Conservation (phyloP, 345 rosid species). For the Eucalyptus tenuipes region DNA sequence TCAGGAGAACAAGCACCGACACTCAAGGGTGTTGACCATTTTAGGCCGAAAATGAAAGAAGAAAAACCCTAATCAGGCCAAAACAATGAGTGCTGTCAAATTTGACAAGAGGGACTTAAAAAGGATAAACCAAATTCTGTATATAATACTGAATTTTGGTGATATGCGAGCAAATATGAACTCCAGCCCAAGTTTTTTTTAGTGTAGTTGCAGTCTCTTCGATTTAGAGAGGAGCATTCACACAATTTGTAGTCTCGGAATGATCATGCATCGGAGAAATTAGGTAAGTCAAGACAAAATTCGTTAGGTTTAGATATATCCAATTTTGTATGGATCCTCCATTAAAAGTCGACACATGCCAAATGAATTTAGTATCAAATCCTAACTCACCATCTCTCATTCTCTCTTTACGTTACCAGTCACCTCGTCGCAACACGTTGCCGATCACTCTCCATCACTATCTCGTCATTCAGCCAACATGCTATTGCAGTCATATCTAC, state of each 20-base stretch:
- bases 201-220: neutral
- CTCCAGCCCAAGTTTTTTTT: neutral
- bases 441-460: neutral
- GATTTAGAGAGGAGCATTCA: neutral
- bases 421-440: neutral
- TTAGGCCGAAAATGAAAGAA: neutral
- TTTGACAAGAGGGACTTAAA: neutral
- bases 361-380: neutral
- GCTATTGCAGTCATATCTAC: neutral
- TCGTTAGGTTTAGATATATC: neutral
- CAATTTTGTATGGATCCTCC: neutral
- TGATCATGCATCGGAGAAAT: neutral
- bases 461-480: neutral
- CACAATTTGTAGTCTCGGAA: neutral
- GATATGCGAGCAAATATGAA: neutral
- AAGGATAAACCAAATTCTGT: neutral
- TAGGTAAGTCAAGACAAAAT: neutral
- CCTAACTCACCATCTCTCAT: neutral
- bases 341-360: neutral
- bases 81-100: neutral
- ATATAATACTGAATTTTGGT: neutral
- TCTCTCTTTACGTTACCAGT: neutral
- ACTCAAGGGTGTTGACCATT: neutral
- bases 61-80: neutral
- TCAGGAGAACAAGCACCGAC: neutral